Base-by-base conservation (phyloP, 2,329 filamentous ascomycete genomes). In the Alternaria conjuncta region DNA sequence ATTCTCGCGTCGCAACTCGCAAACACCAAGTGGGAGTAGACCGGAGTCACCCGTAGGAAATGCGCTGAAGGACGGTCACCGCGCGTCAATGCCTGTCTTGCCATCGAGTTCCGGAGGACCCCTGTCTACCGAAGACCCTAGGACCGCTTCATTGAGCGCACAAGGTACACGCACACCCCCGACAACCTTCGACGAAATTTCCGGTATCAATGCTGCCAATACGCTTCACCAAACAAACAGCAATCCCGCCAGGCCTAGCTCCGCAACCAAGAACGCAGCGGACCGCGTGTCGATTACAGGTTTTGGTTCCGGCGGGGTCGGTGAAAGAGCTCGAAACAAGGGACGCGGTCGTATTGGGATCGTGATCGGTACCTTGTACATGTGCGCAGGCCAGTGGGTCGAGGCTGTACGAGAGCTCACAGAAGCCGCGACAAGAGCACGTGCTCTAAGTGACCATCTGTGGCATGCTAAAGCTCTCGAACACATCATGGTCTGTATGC, bases 401-500 rank as follows among this genome's bases (percentile, higher is more conserved):
- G 94, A 98, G 81, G 94, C 95, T 8, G 80, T 98, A 49, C 91
- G 89, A 77, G 93, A 97, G 75, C 86, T 97, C 21, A 85, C 89
- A 10, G 95, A 97, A 64, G 93, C 91, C 57, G 94, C 92, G 2
- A 87, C 87, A 10, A 88, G 90, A 70, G 91, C 93, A 15, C 91
- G 93, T 71, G 89, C 89, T 41, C 87, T 92, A 62, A 94, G 93
- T 72, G 96, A 99, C 80, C 93, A 97, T 79, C 79, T 98, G n/a
- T 99, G 96, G 95, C 93, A 97, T 81, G 96, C 92, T 18, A 98
- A 98, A 80, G 94, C 93, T 1, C 84, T 99, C 20, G 96, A 99
- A 77, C 89, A 94, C 26, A 92, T 97, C 64, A 83, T 96, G 50
- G 86, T 97, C 25, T 93, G 91, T 74, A 86, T 98, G 69, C 76